Base-by-base conservation (phyloP, 116 monocot genomes). In the Dioscorea cayenensis region DNA sequence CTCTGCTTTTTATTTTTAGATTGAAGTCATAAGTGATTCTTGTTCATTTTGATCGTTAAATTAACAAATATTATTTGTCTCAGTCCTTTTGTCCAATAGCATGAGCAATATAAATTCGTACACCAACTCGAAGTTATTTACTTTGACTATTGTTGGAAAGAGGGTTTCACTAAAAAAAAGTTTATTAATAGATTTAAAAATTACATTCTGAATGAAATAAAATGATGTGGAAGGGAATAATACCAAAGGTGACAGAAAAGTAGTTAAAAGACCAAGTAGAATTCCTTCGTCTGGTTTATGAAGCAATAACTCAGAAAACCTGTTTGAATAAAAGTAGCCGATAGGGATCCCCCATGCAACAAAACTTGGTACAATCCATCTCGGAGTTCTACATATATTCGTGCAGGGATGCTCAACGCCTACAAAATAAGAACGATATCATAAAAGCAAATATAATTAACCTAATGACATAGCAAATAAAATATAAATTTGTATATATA, bases 271-370 rank as follows among this genome's bases (percentile, higher is more conserved):
- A 66, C 75, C 55, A n/a, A 84, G 73, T 3, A 94, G 37, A 70
- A 81, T 25, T 35, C 94, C 94, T 86, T 90, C 90, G 3, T 80
- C 84, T 28, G 94, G 94, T 74, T 90, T 94, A 51, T 94, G 90
- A 66, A 88, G n/a, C 14, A 88, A 77, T 18, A 95, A 75, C 71
- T 95, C 86, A 0, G 84, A 81, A 68, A 90, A 84, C 3, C 94
- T 88, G 73, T 68, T 88, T 6, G 77, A 49, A 64, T 83, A 95
- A 23, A 95, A 76, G 58, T 63, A 84, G 14, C 21, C 67, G 10
- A 91, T 20, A 14, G 80, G 80, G 62, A 95, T 23, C 8, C 86
- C 91, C 83, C 82, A 86, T 3, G 76, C 78, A 27, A 3, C 6
- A n/a, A 36, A 86, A 9, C 78, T 64, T 17, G 71, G 65, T 50